Conservation (phyloP, 805 yeast species). For the Kurtzmaniella cleridarum region DNA sequence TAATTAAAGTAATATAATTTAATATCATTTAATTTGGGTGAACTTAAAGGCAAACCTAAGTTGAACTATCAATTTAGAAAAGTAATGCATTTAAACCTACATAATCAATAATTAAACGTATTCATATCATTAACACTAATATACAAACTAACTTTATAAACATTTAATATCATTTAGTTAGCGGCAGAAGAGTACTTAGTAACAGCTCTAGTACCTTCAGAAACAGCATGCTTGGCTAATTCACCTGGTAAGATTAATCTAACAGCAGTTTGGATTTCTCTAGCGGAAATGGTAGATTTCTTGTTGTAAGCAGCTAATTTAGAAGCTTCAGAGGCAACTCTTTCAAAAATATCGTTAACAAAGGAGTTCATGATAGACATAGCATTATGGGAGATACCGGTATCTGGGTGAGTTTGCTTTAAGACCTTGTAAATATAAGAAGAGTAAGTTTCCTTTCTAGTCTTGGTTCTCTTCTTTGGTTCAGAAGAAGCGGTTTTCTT, state of each 20-base stretch:
- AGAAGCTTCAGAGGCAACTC: conserved; percentile 33
- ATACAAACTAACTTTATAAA: conserved; percentile 3
- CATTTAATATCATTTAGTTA: conserved; percentile 14
- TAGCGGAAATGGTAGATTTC: conserved; percentile 34
- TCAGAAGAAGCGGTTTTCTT: conserved; percentile 27
- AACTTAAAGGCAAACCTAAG: too few relatives aligned
- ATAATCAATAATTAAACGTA: too few relatives aligned
- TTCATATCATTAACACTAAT: conserved; percentile 5
- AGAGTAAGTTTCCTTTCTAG: conserved; percentile 35
- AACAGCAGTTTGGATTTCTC: conserved; percentile 35
- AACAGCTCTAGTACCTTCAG: conserved; percentile 37
- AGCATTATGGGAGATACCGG: conserved; percentile 35
- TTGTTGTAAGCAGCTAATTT: conserved; percentile 37
- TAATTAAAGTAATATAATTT: too few relatives aligned
- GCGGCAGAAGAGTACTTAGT: conserved; percentile 36
- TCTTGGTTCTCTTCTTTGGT: conserved; percentile 30
- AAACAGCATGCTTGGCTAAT: conserved; percentile 36
- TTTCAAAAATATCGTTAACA: conserved; percentile 33
- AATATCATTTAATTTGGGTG: too few relatives aligned
- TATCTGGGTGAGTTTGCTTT: conserved; percentile 36
- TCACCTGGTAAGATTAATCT: conserved; percentile 37
- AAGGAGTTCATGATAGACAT: conserved; percentile 37
- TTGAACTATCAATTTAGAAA: too few relatives aligned
- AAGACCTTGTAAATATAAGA: conserved; percentile 35
- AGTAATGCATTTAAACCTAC: too few relatives aligned